Conservation (phyloP, 208 protist species). For the Crithidia acanthocephali region DNA sequence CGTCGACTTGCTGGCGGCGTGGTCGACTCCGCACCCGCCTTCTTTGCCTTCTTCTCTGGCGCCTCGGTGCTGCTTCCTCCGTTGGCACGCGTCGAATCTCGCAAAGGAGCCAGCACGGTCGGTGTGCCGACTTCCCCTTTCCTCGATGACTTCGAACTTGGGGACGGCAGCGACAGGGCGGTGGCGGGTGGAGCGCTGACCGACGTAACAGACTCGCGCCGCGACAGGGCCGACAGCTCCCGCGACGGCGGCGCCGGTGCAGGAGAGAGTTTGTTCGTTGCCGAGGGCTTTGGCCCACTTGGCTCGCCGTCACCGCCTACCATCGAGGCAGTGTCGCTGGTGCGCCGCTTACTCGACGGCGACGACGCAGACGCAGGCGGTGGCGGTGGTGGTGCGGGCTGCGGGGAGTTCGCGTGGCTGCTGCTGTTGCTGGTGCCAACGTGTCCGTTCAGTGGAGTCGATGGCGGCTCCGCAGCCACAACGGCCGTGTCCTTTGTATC, state of each 20-base stretch:
- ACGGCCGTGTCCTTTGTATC: neutral
- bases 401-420: neutral
- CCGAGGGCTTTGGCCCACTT: neutral
- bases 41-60: neutral
- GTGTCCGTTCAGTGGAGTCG: neutral
- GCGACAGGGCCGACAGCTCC: conserved; percentile 2
- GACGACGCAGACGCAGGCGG: too few relatives aligned
- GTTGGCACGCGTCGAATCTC: neutral
- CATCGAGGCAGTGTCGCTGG: neutral
- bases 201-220: conserved; percentile 2
- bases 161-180: neutral
- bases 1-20: neutral
- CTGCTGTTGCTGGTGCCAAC: neutral
- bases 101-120: neutral
- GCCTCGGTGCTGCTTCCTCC: neutral
- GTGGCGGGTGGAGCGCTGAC: neutral
- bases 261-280: neutral
- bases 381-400: neutral
- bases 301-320: neutral
- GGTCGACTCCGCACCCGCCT: neutral
- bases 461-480: too few relatives aligned
- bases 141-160: neutral
- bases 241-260: neutral
- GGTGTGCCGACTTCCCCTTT: neutral
- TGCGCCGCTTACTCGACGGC: neutral